These are phyloP conservation scores for Leccinum fuscescens DNA, from an alignment of 1,284 basidiomycete genomes.

Conservation along the genomic window DNA sequence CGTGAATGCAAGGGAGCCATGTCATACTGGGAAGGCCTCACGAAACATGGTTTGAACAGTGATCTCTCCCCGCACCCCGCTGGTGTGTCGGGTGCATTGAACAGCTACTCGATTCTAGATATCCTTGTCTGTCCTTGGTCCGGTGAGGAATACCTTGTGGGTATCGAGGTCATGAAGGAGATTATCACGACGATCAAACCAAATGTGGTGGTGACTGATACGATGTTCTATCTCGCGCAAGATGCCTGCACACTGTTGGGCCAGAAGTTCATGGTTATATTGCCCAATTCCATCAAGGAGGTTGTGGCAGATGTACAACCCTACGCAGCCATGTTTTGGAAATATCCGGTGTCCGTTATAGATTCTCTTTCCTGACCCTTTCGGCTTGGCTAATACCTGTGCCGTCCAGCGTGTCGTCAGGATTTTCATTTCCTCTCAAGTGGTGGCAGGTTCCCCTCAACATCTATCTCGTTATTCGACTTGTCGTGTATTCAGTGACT, in stretches of 20 bases:
- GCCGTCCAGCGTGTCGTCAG: neutral
- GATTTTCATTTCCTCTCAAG: constrained; percentile 7
- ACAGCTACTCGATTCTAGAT: neutral
- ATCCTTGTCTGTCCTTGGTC: neutral
- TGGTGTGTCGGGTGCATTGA: constrained; percentile 6
- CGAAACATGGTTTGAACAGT: neutral
- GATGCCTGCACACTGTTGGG: constrained; percentile 9
- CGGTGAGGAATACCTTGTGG: constrained; percentile 4
- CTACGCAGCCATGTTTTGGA: constrained; percentile 5
- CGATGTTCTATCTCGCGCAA: constrained; percentile 1
- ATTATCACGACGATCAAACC: constrained; percentile 8
- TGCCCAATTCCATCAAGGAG: constrained; percentile 7
- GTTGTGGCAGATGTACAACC: neutral
- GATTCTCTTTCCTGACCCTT: neutral
- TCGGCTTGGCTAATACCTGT: neutral
- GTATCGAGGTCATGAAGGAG: neutral
- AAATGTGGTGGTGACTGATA: neutral
- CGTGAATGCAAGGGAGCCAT: constrained; percentile 5
- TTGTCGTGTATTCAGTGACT: neutral
- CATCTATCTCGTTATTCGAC: constrained; percentile 10
- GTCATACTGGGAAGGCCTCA: neutral
- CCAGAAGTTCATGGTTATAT: constrained; percentile 6
- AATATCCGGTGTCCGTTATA: constrained; percentile 9
- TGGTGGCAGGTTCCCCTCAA: constrained; percentile 17
- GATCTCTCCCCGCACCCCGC: neutral